Evolutionary conservation across 139 green algal genomes (phyloP).

Genomic region (Chlorella sp.): DNA sequence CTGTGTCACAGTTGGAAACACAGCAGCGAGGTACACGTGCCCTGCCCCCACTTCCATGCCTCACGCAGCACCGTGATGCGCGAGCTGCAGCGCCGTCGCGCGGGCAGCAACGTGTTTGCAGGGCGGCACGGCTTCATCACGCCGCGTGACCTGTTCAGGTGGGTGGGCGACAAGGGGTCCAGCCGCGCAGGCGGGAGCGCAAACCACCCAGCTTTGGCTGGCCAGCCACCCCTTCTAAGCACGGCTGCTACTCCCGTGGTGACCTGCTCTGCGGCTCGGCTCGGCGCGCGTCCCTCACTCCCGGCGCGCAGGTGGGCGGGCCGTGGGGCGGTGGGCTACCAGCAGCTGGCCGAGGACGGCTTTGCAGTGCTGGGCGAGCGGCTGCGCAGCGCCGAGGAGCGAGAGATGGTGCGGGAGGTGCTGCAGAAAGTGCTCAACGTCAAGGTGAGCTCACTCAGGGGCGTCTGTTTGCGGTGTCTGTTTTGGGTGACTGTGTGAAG

Average conservation of each 20-base stretch:
- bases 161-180: slow-evolving; percentile 3
- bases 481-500: too few species aligned
- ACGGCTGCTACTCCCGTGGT: too few species aligned
- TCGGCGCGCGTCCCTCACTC: not conserved
- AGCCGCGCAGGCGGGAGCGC: not conserved
- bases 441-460: slow-evolving; percentile 65
- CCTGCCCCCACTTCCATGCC: too few species aligned
- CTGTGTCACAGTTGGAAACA: too few species aligned
- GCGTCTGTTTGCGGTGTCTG: too few species aligned
- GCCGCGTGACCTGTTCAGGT: slow-evolving; percentile 94
- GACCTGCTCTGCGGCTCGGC: too few species aligned
- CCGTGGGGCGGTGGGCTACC: slow-evolving; percentile 79
- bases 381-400: slow-evolving; percentile 75
- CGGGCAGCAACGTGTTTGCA: slow-evolving; percentile 80
- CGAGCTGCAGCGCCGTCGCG: slow-evolving; percentile 86
- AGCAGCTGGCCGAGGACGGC: slow-evolving; percentile 88
- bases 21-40: too few species aligned
- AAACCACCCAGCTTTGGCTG: not conserved
- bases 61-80: too few species aligned
- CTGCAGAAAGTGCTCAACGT: slow-evolving; percentile 66
- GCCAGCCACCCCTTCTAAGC: too few species aligned
- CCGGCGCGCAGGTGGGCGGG: slow-evolving; percentile 74
- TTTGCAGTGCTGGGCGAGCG: slow-evolving; percentile 92
- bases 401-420: slow-evolving; percentile 71
- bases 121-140: slow-evolving; percentile 98